Base-by-base conservation (phyloP, 176 grass and related monocot genomes). In the Tillandsia fasciculata region DNA sequence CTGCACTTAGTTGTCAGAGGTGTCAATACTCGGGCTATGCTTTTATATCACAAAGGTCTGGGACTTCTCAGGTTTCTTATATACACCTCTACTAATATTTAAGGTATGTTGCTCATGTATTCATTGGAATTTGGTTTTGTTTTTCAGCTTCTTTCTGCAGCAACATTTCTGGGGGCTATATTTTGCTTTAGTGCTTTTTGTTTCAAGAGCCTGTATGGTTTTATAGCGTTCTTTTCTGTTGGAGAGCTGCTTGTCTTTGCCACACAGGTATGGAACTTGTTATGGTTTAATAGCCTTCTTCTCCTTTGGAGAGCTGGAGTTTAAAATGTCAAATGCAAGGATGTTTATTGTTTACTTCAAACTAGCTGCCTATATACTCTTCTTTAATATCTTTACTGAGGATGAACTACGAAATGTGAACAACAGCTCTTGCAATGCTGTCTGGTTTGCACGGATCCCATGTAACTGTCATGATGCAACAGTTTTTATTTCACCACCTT, bases 131-230 rank as follows among this genome's bases (percentile, higher is more conserved):
- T 74, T 75, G n/a, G 33, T 42, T 29, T 67, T 72, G 69, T 59
- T 20, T 14, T 77, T 78, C 74, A 99, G 94, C 82, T 99, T 87
- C 86, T 99, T 72, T 87, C 94, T 82, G 80, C 74, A 14, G 87
- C 89, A 14, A 99, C 94, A 64, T 88, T 99, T 83, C 14, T 99
- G 0, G 94, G 94, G 72, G 94, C 87, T 52, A 82, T 93, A 87
- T 99, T 90, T 85, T 99, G 94, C 83, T 99, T 99, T 54, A 42
- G 84, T 28, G 87, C 94, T 47, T 99, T 99, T 82, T 99, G 94
- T 80, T 99, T 99, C 82, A 93, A 79, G 81, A 99, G 89, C 83
- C 94, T 99, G 22, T 99, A 88, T 71, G 94, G 94, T 67, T 99
- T 93, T 79, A 93, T 99, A 77, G 68, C 69, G 48, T 93, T 86